Evolutionary conservation across 2,329 filamentous ascomycete species (phyloP), one percentile per base, ranked within the genome.

Genomic region (Hymenoscyphus fraxineus): DNA sequence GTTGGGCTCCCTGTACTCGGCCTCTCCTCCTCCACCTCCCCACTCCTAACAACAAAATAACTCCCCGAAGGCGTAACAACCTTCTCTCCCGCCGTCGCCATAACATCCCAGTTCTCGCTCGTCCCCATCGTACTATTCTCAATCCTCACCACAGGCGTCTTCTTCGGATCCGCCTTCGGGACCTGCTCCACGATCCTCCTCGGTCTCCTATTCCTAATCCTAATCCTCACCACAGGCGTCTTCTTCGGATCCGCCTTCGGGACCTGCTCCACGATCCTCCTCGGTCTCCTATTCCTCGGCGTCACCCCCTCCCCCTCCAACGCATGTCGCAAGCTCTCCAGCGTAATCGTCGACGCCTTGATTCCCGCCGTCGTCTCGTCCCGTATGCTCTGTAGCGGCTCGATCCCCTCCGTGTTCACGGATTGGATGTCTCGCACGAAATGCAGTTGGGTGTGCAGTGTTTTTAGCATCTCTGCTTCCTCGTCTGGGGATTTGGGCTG

Each of bases 351-450:
- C 57, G 82, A 82, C 67, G 87, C 85, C 44, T 78, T 74, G 32
- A 83, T 72, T 0, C 84, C 85, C 13, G 77, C 76, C 1, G 74
- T 71, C 1, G 90, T 91, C 79, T 95, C 93, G 75, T 98, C 94
- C 61, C 92, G 86, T 64, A 98, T 89, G 56, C 89, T 88, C 60
- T 85, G 83, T 55, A 99, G 78, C 0, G 95, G 93, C 63, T 87
- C 82, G 0, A 97, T 81, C 3, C 84, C 87, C 0, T 81, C 78
- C 0, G 92, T 93, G 75, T 96, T 85, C 59, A 97, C 88, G 56
- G 83, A 80, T 73, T 96, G 93, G 22, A 98, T 88, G 67, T 92
- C 86, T 66, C 86, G 88, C n/a, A 98, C 93, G 74, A 99, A 99
- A 73, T 90, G 89, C 0, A 99, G 84, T 75, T 99, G 95, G 39